Percentiles rank a stretch among this genome's conserved stretches.
phyloP scores from a whole-genome alignment of 129 eudicot genomes.

The Arctium lappa region DNA sequence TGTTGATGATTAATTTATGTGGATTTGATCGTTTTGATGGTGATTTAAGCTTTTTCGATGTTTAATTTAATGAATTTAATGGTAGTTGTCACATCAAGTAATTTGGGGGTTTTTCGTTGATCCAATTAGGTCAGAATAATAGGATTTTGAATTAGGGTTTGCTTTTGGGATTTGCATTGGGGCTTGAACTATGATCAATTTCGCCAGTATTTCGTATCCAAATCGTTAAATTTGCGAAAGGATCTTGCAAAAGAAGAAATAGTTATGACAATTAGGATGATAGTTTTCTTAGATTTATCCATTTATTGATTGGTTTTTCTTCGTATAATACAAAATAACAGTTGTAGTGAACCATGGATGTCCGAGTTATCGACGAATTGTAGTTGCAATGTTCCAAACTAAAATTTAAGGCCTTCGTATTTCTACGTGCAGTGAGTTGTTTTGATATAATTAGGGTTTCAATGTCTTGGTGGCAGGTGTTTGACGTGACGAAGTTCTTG shows the following conservation, averaged over 20 bases:
- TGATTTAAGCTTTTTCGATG: background rate
- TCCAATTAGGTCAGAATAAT: background rate
- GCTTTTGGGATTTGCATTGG: background rate
- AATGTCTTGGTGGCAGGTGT: conserved; percentile 57
- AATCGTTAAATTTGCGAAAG: background rate
- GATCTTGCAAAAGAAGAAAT: background rate
- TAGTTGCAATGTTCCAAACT: background rate
- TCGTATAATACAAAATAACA: conserved; percentile 5
- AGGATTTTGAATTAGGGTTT: background rate
- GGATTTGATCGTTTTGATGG: conserved; percentile 9
- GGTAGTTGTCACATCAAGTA: background rate
- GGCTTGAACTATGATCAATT: background rate
- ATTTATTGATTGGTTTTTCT: background rate
- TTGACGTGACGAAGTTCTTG: conserved; percentile 90
- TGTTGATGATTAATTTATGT: background rate
- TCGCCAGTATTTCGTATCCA: background rate
- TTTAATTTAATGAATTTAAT: background rate
- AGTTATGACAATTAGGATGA: background rate
- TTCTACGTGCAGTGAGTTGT: background rate
- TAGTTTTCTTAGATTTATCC: background rate
- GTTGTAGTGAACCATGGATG: background rate
- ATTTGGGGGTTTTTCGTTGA: conserved; percentile 7
- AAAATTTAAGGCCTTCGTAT: background rate
- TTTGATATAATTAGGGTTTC: background rate
- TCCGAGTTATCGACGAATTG: background rate